Evolutionary conservation across 2,329 filamentous ascomycete species (phyloP), one percentile per base, ranked within the genome.

Genomic region (Stemphylium beticola): DNA sequence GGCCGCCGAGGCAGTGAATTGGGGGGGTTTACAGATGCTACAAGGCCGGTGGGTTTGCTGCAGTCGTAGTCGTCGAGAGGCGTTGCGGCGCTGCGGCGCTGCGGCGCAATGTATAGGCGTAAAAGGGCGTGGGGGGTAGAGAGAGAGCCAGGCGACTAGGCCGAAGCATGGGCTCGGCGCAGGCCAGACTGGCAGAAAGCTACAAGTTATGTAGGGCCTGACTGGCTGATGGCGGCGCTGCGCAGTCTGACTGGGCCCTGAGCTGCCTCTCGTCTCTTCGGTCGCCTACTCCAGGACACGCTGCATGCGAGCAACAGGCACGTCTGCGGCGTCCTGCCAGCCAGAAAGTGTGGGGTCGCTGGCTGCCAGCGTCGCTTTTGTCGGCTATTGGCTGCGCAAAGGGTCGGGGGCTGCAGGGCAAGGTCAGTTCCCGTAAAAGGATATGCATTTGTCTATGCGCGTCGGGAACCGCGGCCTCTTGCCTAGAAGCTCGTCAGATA

Each of bases 61-160:
- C 34, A 29, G 20, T 32, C 31, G 46, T 29, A 31, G 52, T 51
- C 43, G 49, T 31, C 38, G 39, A 39, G 50, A 58, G 57, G 61
- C 53, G 59, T 51, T 58, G 61, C 50, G 58, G 60, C 53, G 60
- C 54, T 58, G 61, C 50, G 58, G 60, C 53, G 60, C 54, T 58
- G 60, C 49, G 57, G 57, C 57, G 49, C 45, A 53, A 52, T 51
- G 40, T 42, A 49, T 48, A 49, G 53, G 59, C 55, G n/a, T 43
- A 60, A 37, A 37, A 26, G 47, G 47, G 33, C 45, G 47, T 55
- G 41, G 47, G 47, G 52, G 46, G 42, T 15, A 32, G 34, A 31
- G 44, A 36, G 52, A 55, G 52, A 53, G 53, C 36, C 42, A 55
- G 56, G 38, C 47, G 54, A 46, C 42, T 49, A 50, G 53, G 46